Evolutionary conservation across 192 early-diverging fungal genomes (phyloP).

Genomic region (Entomortierella parvispora): DNA sequence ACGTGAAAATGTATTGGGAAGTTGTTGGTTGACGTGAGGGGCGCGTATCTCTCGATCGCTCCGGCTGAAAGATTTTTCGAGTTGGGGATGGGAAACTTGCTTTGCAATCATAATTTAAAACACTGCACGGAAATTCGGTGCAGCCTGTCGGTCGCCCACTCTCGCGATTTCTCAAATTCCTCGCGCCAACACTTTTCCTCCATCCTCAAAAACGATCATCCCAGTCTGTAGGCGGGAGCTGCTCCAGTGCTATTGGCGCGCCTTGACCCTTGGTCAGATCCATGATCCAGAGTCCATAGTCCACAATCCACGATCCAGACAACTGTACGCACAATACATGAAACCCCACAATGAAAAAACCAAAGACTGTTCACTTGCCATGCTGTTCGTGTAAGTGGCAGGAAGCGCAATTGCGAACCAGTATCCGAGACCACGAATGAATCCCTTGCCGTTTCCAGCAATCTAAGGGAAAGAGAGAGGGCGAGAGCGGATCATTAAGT

Average conservation of each 20-base stretch:
- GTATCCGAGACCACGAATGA: constrained; percentile 79
- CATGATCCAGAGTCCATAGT: too few relatives aligned
- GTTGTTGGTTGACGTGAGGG: neutral
- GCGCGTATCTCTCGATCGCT: neutral
- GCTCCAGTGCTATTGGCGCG: too few relatives aligned
- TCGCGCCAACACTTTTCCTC: too few relatives aligned
- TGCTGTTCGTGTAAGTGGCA: constrained; percentile 97
- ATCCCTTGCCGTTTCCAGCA: constrained; percentile 81
- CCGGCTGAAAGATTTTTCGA: constrained; percentile 21
- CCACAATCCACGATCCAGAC: constrained; percentile 29
- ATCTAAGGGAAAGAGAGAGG: constrained; percentile 56
- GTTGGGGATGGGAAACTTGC: constrained; percentile 6
- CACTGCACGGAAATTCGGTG: neutral
- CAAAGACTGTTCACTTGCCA: constrained; percentile 72
- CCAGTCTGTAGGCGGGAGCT: too few relatives aligned
- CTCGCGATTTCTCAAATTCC: neutral
- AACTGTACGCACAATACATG: neutral
- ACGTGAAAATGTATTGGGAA: too few relatives aligned
- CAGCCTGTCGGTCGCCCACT: neutral
- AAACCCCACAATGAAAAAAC: neutral
- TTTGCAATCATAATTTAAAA: constrained; percentile 49
- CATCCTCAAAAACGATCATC: too few relatives aligned
- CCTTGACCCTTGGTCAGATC: too few relatives aligned
- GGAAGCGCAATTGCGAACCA: constrained; percentile 97
- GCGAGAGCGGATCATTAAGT: neutral